phyloP scores from a whole-genome alignment of 495 filamentous ascomycete genomes.

The Ramalina peruviana region DNA sequence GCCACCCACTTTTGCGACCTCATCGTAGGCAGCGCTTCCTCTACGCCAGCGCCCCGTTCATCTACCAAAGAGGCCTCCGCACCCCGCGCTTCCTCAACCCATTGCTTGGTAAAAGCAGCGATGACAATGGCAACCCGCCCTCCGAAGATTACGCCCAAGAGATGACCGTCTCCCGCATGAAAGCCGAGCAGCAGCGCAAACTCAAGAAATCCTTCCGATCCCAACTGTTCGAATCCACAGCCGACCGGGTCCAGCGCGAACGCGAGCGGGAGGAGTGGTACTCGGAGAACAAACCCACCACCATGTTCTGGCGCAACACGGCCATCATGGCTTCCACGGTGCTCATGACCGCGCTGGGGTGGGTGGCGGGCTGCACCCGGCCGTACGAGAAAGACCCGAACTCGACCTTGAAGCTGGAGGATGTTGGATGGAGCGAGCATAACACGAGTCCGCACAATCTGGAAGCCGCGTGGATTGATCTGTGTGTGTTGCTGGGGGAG shows the following conservation, averaged over 20 bases:
- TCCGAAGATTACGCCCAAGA: no score
- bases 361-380: conserved; percentile 53
- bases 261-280: conserved; percentile 53
- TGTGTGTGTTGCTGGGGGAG: conserved; percentile 67
- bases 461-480: conserved; percentile 88
- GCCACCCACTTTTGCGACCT: neutral
- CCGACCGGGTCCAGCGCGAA: conserved; percentile 61
- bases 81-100: no score
- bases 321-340: conserved; percentile 48
- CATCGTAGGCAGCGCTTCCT: no score
- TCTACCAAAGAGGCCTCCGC: no score
- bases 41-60: no score
- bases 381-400: conserved; percentile 40
- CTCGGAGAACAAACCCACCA: conserved; percentile 39
- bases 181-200: neutral
- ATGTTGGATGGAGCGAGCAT: conserved; percentile 46
- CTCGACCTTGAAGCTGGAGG: conserved; percentile 62
- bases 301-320: conserved; percentile 39
- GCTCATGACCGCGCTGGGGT: conserved; percentile 35
- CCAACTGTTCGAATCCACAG: conserved; percentile 78
- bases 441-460: conserved; percentile 61
- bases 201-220: conserved; percentile 51
- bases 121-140: no score
- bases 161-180: no score
- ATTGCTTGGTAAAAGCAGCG: no score